phyloP scores from a whole-genome alignment of 495 filamentous ascomycete species.

The Lophium mytilinum region DNA sequence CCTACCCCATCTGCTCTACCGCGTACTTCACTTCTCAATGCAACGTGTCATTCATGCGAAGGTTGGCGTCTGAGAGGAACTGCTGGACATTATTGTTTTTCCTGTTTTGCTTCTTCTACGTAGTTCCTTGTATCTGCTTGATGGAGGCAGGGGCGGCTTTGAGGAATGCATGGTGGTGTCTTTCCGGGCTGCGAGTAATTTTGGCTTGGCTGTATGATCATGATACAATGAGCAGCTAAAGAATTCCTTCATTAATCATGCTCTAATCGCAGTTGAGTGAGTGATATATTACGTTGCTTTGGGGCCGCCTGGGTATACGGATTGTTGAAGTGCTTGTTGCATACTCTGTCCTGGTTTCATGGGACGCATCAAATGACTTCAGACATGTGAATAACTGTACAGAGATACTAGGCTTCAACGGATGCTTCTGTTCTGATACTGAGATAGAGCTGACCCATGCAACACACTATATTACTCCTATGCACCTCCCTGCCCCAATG shows the following conservation, averaged over 20 bases:
- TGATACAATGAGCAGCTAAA: constrained; percentile 4
- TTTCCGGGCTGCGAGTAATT: background rate
- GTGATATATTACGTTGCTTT: no score
- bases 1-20: background rate
- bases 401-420: no score
- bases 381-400: no score
- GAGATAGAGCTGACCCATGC: no score
- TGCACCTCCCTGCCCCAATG: no score
- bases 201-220: constrained; percentile 1
- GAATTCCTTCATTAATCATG: background rate
- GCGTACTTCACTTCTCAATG: constrained; percentile 5
- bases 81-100: constrained; percentile 3
- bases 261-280: no score
- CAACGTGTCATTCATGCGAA: constrained; percentile 11
- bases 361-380: no score
- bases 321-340: no score
- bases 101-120: background rate
- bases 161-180: background rate
- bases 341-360: no score
- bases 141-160: background rate
- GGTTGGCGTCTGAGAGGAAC: constrained; percentile 18
- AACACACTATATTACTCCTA: no score
- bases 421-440: no score
- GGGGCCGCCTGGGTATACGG: no score
- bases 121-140: constrained; percentile 10